Percentiles rank a stretch among this genome's conserved stretches.
Conservation (phyloP, 805 yeast species). For the Torulaspora quercuum region DNA sequence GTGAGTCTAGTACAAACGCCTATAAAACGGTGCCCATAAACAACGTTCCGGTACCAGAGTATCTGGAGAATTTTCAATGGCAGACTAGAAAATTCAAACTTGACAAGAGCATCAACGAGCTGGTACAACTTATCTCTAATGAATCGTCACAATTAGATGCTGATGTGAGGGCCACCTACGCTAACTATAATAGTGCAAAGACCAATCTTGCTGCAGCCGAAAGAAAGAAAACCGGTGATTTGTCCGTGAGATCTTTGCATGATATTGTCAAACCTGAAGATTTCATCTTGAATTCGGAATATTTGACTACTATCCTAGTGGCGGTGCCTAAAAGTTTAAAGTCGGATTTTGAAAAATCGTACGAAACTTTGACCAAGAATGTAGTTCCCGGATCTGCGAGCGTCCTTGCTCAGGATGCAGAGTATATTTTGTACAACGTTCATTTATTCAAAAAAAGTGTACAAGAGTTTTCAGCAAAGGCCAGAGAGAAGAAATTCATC, state of each 20-base stretch:
- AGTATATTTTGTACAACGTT: conserved; percentile 68
- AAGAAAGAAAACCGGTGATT: conserved; percentile 89
- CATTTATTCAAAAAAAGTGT: conserved; percentile 81
- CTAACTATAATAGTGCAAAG: conserved; percentile 75
- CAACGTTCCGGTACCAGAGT: conserved; percentile 51
- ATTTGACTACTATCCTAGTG: conserved; percentile 76
- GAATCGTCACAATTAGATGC: conserved; percentile 82
- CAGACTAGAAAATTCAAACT: conserved; percentile 79
- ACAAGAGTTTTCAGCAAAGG: conserved; percentile 60
- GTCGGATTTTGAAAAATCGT: conserved; percentile 58
- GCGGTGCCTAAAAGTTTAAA: conserved; percentile 76
- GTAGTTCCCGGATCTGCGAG: conserved; percentile 91
- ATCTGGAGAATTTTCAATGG: conserved; percentile 79
- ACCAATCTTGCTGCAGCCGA: conserved; percentile 83
- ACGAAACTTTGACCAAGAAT: conserved; percentile 73
- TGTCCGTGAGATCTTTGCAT: conserved; percentile 85
- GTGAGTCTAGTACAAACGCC: conserved; percentile 42
- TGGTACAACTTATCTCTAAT: conserved; percentile 62
- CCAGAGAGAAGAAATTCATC: conserved; percentile 83
- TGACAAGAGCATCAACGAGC: conserved; percentile 76
- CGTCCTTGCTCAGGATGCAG: conserved; percentile 66
- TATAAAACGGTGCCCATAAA: conserved; percentile 52
- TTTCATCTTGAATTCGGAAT: conserved; percentile 81
- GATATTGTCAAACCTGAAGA: conserved; percentile 80
- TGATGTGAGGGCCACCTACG: conserved; percentile 76